Conservation (phyloP, 2,329 filamentous ascomycete species). For the Scedosporium minutisporum region DNA sequence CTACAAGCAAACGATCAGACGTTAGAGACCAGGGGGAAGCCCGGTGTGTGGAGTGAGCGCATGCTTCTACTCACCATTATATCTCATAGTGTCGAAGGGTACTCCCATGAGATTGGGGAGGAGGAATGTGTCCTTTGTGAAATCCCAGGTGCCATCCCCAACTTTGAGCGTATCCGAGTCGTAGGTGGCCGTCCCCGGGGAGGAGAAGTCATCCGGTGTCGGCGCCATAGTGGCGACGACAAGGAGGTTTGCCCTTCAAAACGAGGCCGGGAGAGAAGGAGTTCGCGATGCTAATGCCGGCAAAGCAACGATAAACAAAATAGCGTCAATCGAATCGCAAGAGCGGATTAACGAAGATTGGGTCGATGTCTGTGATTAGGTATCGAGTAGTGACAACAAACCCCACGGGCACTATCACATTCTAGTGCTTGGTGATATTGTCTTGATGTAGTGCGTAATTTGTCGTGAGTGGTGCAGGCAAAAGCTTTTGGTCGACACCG, state of each 20-base stretch:
- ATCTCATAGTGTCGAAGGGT: constrained; percentile 74
- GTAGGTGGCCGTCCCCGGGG: constrained; percentile 64
- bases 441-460: not conserved
- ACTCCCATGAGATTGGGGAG: constrained; percentile 67
- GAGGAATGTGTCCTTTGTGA: constrained; percentile 65
- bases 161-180: constrained; percentile 65
- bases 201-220: constrained; percentile 49
- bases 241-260: constrained; percentile 7
- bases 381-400: not conserved
- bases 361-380: not conserved
- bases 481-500: not conserved
- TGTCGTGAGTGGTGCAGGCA: not conserved
- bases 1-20: constrained; percentile 28
- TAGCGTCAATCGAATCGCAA: not conserved
- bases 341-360: not conserved
- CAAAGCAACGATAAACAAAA: not conserved
- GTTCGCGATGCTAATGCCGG: not conserved
- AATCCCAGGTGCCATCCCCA: constrained; percentile 78
- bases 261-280: not conserved
- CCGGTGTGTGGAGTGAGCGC: not conserved
- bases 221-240: constrained; percentile 49
- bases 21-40: constrained; percentile 2
- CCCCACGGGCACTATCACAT: not conserved
- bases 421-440: not conserved
- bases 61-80: constrained; percentile 54